Evolutionary conservation across 225 moss, liverwort and hornwort species (phyloP).

Genomic region (Marchantia paleacea): DNA sequence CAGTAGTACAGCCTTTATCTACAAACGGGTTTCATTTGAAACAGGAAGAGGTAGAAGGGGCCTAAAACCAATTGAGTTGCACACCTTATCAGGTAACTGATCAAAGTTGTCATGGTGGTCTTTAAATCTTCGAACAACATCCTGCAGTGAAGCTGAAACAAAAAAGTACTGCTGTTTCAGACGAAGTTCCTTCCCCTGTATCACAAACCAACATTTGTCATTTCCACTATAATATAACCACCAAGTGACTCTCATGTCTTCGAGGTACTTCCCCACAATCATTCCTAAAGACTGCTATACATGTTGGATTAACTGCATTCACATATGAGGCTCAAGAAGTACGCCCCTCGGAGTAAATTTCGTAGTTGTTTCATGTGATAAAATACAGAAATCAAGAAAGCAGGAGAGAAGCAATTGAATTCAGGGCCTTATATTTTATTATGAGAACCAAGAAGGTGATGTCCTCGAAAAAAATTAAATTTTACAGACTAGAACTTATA

Average conservation of each 20-base stretch:
- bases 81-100: conserved; percentile 73
- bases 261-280: background rate
- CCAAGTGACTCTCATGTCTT: background rate
- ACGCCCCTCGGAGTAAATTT: too few species aligned
- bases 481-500: too few species aligned
- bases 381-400: too few species aligned
- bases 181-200: conserved; percentile 72
- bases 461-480: too few species aligned
- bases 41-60: background rate
- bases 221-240: background rate
- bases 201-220: background rate
- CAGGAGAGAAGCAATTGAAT: too few species aligned
- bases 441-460: too few species aligned
- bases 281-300: background rate
- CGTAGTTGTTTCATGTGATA: too few species aligned
- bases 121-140: conserved; percentile 49
- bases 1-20: background rate
- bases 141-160: conserved; percentile 85
- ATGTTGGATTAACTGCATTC: background rate
- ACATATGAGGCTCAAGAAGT: too few species aligned
- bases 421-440: too few species aligned
- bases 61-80: background rate
- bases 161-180: conserved; percentile 93
- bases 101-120: conserved; percentile 53
- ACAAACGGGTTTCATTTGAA: background rate